Evolutionary conservation across 1,284 basidiomycete species (phyloP).

Genomic region (Ceratobasidium theobromae): DNA sequence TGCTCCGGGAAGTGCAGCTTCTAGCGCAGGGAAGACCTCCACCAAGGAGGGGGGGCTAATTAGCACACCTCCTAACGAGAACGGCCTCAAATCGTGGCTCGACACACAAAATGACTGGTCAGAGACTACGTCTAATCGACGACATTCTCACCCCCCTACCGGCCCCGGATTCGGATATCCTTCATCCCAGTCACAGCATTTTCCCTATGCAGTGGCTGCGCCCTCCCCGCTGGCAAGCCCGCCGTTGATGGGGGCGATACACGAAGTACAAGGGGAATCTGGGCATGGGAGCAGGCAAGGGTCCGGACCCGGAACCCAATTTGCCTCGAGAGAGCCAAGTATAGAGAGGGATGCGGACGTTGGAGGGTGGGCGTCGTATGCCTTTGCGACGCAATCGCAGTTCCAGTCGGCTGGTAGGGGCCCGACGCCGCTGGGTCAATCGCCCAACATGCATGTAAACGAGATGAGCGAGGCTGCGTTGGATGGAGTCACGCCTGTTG

Average conservation of each 20-base stretch:
- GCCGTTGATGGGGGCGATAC: neutral
- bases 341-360: neutral
- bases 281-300: neutral
- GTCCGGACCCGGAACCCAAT: neutral
- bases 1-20: constrained; percentile 12
- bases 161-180: constrained; percentile 2
- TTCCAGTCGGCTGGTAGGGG: neutral
- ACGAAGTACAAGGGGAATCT: neutral
- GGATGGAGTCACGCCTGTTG: constrained; percentile 15
- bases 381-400: neutral
- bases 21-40: neutral
- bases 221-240: constrained; percentile 11
- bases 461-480: constrained; percentile 16
- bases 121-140: neutral
- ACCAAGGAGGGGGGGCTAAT: neutral
- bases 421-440: neutral
- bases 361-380: constrained; percentile 20
- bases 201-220: constrained; percentile 4
- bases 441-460: neutral
- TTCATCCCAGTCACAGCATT: constrained; percentile 20
- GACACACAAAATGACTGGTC: constrained; percentile 8
- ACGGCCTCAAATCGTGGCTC: constrained; percentile 15
- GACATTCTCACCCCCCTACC: constrained; percentile 1
- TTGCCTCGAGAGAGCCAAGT: constrained; percentile 9
- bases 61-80: neutral